These are phyloP conservation scores for Carex parvula DNA, from an alignment of 176 grass and related monocot species.

Conservation along the genomic window DNA sequence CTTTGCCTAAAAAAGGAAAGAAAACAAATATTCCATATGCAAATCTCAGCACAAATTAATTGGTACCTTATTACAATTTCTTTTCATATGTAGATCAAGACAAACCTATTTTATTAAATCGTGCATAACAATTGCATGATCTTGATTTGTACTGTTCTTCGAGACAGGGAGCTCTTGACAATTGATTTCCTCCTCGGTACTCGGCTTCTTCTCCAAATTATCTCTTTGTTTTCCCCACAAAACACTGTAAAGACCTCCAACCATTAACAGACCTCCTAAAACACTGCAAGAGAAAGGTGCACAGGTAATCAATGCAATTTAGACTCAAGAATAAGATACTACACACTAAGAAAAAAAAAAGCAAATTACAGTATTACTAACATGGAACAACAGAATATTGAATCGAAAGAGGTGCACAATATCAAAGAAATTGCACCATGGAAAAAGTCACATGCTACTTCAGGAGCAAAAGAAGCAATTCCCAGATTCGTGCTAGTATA, in stretches of 20 bases:
- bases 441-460: neutral
- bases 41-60: neutral
- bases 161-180: neutral
- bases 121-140: neutral
- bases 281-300: conserved; percentile 1
- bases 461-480: neutral
- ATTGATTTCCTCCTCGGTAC: neutral
- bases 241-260: conserved; percentile 28
- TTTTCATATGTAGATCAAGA: neutral
- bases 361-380: neutral
- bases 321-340: neutral
- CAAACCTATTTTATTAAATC: conserved; percentile 5
- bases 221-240: conserved; percentile 20
- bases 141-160: neutral
- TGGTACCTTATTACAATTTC: neutral
- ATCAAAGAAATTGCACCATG: neutral
- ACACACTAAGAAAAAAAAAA: neutral
- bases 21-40: neutral
- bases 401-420: neutral
- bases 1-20: neutral
- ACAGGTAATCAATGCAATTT: neutral
- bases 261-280: conserved; percentile 21
- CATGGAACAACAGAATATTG: neutral
- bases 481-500: neutral
- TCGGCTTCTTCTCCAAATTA: neutral